These are phyloP conservation scores for Mucor sp. DNA, from an alignment of 371 early-diverging fungal species.

Conservation along the genomic window DNA sequence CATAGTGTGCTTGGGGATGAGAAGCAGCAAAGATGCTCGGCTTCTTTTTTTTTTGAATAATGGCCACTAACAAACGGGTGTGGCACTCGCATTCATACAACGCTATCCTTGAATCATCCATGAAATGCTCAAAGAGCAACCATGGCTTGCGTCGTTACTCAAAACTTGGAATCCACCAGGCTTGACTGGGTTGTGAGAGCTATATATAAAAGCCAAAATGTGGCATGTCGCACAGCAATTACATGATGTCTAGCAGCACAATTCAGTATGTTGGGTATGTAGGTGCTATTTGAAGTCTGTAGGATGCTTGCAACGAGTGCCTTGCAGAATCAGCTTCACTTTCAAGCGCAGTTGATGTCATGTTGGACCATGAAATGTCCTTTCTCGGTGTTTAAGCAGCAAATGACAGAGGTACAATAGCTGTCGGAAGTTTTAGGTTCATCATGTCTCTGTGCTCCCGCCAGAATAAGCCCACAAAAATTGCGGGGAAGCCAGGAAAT, in stretches of 20 bases:
- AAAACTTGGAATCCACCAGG: background rate
- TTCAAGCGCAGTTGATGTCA: background rate
- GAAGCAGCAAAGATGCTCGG: too few relatives aligned
- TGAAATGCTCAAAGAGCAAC: background rate
- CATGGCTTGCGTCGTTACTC: background rate
- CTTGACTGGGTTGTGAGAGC: background rate
- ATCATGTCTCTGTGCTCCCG: background rate
- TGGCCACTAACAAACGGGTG: too few relatives aligned
- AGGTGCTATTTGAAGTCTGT: background rate
- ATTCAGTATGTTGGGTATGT: background rate
- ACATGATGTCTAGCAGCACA: background rate
- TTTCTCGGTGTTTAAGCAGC: background rate
- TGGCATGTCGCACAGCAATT: constrained; percentile 1
- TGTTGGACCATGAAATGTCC: background rate
- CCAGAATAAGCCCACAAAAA: background rate
- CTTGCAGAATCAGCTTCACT: background rate
- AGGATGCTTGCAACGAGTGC: too few relatives aligned
- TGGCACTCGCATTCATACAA: too few relatives aligned
- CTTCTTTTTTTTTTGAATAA: too few relatives aligned
- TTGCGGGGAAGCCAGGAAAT: background rate
- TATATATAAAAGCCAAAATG: background rate
- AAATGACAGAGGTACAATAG: background rate
- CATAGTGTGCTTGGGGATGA: too few relatives aligned
- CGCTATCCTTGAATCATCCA: background rate
- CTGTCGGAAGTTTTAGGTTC: background rate